phyloP scores from a whole-genome alignment of 805 yeast species.

The Scheffersomyces lignosus region DNA sequence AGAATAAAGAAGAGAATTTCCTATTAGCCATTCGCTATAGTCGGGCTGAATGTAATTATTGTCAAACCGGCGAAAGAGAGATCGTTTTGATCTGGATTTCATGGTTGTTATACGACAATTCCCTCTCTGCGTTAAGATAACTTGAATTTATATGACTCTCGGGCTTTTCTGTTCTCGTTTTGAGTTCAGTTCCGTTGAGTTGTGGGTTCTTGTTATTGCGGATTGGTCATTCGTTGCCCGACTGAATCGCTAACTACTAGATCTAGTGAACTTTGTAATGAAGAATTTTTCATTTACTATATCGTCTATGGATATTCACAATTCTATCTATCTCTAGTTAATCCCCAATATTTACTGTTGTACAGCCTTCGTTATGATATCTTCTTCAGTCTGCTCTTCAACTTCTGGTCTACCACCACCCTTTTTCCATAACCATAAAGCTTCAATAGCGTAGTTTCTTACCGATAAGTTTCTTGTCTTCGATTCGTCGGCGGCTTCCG shows the following conservation, averaged over 20 bases:
- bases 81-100: background rate
- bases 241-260: too few species aligned
- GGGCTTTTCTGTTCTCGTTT: too few species aligned
- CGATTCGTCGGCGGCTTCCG: conserved; percentile 66
- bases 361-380: conserved; percentile 22
- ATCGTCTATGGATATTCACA: too few species aligned
- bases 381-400: conserved; percentile 21
- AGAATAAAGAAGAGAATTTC: conserved; percentile 13
- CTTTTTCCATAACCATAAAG: conserved; percentile 83
- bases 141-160: too few species aligned
- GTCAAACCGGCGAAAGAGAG: background rate
- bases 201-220: too few species aligned
- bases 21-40: background rate
- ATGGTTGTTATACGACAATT: too few species aligned
- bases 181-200: too few species aligned
- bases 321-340: too few species aligned
- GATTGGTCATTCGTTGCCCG: too few species aligned
- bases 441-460: conserved; percentile 81
- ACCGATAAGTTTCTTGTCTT: conserved; percentile 69
- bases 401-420: conserved; percentile 43
- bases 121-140: too few species aligned
- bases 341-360: conserved; percentile 4
- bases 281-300: too few species aligned
- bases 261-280: too few species aligned
- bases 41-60: background rate